Evolutionary conservation across 352 stramenopile species (phyloP), one percentile per base, ranked within the genome.

Genomic region (Phytophthora litchii): DNA sequence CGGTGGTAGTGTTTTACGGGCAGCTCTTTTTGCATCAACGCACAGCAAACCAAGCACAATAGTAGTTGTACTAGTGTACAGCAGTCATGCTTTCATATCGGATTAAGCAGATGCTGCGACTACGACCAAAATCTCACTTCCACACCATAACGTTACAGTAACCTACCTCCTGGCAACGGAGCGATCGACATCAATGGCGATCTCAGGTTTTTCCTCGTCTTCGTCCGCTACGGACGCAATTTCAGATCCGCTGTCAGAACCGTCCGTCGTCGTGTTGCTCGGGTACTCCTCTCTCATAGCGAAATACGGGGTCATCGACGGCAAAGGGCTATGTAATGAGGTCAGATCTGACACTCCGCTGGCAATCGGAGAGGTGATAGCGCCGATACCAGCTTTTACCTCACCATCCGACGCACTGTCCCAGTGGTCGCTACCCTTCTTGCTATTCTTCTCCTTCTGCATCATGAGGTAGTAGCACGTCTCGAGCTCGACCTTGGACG

Each of bases 381-480:
- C 60, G 8, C 54, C 60, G 11, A 60, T 54, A 2, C 34, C 46
- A 36, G 27, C 12, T 32, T 70, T 70, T 3, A 16, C 21, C 32
- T 61, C 62, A 32, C 40, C 35, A 16, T 66, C 45, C 16, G 57
- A 72, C 1, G 35, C 44, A 27, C 34, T 58, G 29, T 63, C 55
- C 48, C 49, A 57, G 7, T 29, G 45, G 23, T 58, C 35, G 42
- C 35, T 38, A n/a, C 37, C 34, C 14, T 62, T 67, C 52, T 61
- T 50, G 34, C 50, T 31, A 7, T 52, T 14, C 29, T 68, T 59
- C 43, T 69, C 60, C 60, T 69, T 60, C 11, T 70, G 58, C 54
- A 76, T 67, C 63, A 72, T 72, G 9, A 73, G 46, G 47, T 73
- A 76, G 51, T 65, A 70, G 50, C 64, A 71, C 21, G 59, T 52